Percentiles rank a stretch among this genome's conserved stretches.
Conservation (phyloP, 768 basidiomycete species). For the Suillus fuscotomentosus region DNA sequence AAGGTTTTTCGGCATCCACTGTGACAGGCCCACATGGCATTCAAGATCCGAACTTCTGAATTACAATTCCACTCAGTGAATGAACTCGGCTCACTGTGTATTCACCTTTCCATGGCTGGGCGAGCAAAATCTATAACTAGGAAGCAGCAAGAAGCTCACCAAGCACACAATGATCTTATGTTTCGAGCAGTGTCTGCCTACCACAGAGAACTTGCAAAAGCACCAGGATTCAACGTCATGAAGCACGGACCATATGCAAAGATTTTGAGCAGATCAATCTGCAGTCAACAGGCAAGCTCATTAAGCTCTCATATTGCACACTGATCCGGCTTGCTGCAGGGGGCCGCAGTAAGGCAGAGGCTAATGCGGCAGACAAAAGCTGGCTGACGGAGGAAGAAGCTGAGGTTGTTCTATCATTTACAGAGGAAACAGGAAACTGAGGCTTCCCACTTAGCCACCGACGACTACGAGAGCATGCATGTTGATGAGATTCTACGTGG, state of each 20-base stretch:
- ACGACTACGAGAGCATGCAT: slow-evolving; percentile 31
- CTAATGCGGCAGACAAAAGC: slow-evolving; percentile 22
- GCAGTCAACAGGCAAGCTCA: slow-evolving; percentile 11
- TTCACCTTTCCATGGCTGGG: too few relatives aligned
- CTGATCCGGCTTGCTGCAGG: slow-evolving; percentile 16
- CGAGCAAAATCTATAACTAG: too few relatives aligned
- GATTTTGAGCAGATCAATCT: slow-evolving; percentile 11
- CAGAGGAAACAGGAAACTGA: slow-evolving; percentile 24
- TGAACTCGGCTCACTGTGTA: too few relatives aligned
- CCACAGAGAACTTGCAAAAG: too few relatives aligned
- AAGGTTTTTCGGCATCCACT: too few relatives aligned
- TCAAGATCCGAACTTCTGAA: too few relatives aligned
- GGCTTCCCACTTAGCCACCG: slow-evolving; percentile 36
- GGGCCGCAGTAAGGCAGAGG: slow-evolving; percentile 18
- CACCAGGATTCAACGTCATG: too few relatives aligned
- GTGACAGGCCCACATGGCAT: too few relatives aligned
- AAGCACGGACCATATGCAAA: slow-evolving; percentile 9
- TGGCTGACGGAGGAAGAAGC: slow-evolving; percentile 31
- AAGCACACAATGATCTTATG: too few relatives aligned
- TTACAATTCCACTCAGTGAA: too few relatives aligned
- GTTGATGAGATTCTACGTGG: slow-evolving; percentile 18
- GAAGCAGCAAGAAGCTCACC: too few relatives aligned
- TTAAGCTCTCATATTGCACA: slow-evolving; percentile 17
- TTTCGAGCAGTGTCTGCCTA: too few relatives aligned
- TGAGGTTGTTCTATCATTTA: slow-evolving; percentile 27